Evolutionary conservation across 257 asterid genomes (phyloP).

Genomic region (Przewalskia tangutica): DNA sequence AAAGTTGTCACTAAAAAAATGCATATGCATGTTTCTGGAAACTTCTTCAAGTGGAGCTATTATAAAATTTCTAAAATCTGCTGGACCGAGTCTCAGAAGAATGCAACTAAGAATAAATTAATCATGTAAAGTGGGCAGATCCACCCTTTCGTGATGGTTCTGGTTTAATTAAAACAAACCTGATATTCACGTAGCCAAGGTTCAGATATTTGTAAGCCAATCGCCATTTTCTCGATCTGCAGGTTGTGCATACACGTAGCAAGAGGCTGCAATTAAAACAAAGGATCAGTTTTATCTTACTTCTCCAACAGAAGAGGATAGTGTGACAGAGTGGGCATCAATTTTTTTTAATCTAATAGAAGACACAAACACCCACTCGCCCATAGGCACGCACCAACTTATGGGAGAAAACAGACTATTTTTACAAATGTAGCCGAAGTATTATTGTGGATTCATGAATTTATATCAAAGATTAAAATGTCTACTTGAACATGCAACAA

Average conservation of each 20-base stretch:
- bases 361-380: background rate
- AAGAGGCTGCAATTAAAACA: constrained; percentile 58
- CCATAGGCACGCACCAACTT: background rate
- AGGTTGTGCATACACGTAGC: constrained; percentile 83
- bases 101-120: background rate
- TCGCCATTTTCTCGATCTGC: constrained; percentile 79
- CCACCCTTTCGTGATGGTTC: background rate
- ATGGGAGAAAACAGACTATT: background rate
- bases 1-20: background rate
- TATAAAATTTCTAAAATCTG: background rate
- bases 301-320: background rate
- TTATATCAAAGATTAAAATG: background rate
- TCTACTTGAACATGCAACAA: background rate
- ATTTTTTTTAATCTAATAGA: background rate
- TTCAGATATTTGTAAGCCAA: constrained; percentile 68
- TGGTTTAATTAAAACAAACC: constrained; percentile 26
- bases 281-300: background rate
- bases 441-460: background rate
- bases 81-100: background rate
- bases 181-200: constrained; percentile 95
- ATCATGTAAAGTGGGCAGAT: background rate
- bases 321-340: background rate
- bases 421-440: background rate
- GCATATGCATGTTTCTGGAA: background rate
- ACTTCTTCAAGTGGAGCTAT: background rate